Evolutionary conservation across 2,329 filamentous ascomycete species (phyloP).

Genomic region (Monosporascus sp.): DNA sequence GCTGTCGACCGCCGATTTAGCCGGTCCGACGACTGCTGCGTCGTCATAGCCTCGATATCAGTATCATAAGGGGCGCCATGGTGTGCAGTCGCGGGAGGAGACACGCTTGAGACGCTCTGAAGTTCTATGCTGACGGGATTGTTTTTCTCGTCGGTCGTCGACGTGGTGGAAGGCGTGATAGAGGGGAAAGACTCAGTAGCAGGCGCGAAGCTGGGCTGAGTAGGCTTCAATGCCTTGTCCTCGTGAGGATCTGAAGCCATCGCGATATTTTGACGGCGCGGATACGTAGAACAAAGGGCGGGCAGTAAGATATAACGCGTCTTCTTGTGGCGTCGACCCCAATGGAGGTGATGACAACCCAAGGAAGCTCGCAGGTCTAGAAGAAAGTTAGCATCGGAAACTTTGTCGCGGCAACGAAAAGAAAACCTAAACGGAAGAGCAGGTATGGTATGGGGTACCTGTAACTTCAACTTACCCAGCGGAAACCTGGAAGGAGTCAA

Average conservation of each 20-base stretch:
- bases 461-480: background rate
- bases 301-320: background rate
- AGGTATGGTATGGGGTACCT: no score
- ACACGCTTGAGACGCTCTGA: constrained; percentile 32
- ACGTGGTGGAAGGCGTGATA: constrained; percentile 2
- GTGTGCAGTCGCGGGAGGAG: constrained; percentile 38
- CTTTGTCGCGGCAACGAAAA: background rate
- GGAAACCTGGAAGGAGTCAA: background rate
- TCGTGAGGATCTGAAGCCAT: constrained; percentile 3
- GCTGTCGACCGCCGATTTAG: constrained; percentile 23
- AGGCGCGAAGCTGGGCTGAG: constrained; percentile 11
- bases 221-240: constrained; percentile 3
- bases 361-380: background rate
- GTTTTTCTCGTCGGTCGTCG: constrained; percentile 10
- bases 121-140: constrained; percentile 22
- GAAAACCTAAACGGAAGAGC: no score
- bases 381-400: background rate
- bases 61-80: constrained; percentile 50
- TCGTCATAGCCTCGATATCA: constrained; percentile 50
- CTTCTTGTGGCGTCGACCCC: background rate
- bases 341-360: background rate
- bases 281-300: no score
- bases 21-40: constrained; percentile 31
- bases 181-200: constrained; percentile 13
- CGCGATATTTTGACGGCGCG: no score